Percentiles rank a stretch among this genome's conserved stretches.
Conservation (phyloP, 2,329 filamentous ascomycete genomes). For the Trichoderma sp. region DNA sequence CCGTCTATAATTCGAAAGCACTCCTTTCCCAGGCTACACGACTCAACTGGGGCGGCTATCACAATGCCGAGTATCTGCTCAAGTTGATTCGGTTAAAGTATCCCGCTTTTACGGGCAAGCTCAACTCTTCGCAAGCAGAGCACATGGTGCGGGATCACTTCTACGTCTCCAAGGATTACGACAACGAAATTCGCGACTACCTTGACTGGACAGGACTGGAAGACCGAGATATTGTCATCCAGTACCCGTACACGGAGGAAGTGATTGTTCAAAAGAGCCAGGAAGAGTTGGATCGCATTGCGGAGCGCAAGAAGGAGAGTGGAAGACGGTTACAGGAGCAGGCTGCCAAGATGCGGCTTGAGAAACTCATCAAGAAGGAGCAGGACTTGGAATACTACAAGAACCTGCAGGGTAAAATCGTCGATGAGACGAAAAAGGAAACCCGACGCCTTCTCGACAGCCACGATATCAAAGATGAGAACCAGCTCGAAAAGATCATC, state of each 20-base stretch:
- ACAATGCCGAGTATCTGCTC: conserved; percentile 86
- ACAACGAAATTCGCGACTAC: conserved; percentile 73
- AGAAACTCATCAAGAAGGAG: conserved; percentile 94
- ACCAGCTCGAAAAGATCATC: conserved; percentile 79
- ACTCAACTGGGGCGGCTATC: conserved; percentile 92
- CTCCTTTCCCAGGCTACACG: conserved; percentile 83
- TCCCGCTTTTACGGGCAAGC: conserved; percentile 81
- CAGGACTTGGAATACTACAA: conserved; percentile 94
- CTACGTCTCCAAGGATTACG: conserved; percentile 84
- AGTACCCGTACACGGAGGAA: conserved; percentile 93
- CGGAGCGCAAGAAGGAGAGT: conserved; percentile 93
- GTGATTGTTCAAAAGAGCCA: conserved; percentile 88
- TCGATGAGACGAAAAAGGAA: conserved; percentile 86
- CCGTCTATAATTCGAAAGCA: conserved; percentile 84
- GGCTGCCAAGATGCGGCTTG: conserved; percentile 94
- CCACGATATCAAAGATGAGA: conserved; percentile 91
- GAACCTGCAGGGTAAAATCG: conserved; percentile 73
- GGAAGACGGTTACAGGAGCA: conserved; percentile 91
- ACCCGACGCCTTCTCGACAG: conserved; percentile 81
- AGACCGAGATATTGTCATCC: conserved; percentile 84
- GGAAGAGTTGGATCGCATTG: conserved; percentile 86
- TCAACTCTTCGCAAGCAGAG: conserved; percentile 85
- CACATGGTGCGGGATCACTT: conserved; percentile 86
- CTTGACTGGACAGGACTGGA: conserved; percentile 92
- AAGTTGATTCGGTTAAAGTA: conserved; percentile 93